Conservation (phyloP, 768 basidiomycete genomes). For the Boletus speciosus region DNA sequence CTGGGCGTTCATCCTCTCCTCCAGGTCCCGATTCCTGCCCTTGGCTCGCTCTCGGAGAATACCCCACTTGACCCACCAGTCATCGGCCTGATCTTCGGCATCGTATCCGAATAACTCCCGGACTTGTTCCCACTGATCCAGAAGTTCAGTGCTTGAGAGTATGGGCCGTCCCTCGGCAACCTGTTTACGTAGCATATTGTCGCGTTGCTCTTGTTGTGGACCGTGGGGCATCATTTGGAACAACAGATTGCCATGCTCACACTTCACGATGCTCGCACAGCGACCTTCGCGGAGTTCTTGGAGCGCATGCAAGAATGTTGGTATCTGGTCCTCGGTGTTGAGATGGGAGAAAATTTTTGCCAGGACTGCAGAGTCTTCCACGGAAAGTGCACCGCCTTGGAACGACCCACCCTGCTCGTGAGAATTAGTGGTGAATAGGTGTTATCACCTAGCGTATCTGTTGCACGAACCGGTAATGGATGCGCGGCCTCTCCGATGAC, state of each 20-base stretch:
- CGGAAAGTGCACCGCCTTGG: constrained; percentile 47
- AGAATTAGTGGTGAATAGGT: neutral
- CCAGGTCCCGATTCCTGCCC: constrained; percentile 18
- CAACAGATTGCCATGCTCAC: constrained; percentile 43
- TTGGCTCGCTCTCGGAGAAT: constrained; percentile 39
- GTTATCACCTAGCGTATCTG: neutral
- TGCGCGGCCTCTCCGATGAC: constrained; percentile 64
- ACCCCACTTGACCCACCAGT: constrained; percentile 66
- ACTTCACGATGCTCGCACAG: constrained; percentile 42
- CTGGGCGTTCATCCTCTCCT: constrained; percentile 12
- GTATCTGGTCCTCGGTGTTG: constrained; percentile 43
- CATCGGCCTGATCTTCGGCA: constrained; percentile 54
- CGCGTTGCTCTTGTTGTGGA: constrained; percentile 43
- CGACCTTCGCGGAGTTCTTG: constrained; percentile 57
- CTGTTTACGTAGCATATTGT: constrained; percentile 37
- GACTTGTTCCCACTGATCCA: constrained; percentile 49
- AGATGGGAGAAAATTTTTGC: constrained; percentile 58
- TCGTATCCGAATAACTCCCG: constrained; percentile 49
- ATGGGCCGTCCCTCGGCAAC: constrained; percentile 46
- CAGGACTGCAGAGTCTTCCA: constrained; percentile 63
- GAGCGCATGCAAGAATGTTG: constrained; percentile 49
- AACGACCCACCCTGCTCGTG: constrained; percentile 47
- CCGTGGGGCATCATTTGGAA: constrained; percentile 45
- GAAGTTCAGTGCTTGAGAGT: constrained; percentile 28
- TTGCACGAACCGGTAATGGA: constrained; percentile 45